A percentile compares a stretch with the other conserved stretches of the same genome.
phyloP scores from a whole-genome alignment of 768 basidiomycete genomes.

The Mycena crocata region DNA sequence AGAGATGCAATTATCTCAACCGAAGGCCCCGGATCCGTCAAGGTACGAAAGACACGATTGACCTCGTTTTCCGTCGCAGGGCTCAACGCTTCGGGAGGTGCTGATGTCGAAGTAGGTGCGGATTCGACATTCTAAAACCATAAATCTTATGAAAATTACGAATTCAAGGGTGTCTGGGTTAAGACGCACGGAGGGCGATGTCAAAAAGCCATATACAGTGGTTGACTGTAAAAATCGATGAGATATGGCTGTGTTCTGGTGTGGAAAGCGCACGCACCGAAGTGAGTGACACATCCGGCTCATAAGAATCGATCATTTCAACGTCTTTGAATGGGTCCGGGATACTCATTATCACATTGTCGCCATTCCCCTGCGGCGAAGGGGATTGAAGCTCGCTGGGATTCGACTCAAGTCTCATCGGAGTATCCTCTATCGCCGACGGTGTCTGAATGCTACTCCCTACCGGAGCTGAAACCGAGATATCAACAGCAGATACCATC shows the following conservation, averaged over 20 bases:
- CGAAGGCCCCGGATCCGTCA: conserved; percentile 2
- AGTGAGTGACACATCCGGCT: background rate
- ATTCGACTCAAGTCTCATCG: background rate
- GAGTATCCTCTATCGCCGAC: background rate
- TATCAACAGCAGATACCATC: background rate
- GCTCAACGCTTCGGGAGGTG: background rate
- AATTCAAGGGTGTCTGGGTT: background rate
- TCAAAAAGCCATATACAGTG: too few species aligned
- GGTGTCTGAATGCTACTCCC: background rate
- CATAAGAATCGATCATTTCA: conserved; percentile 4
- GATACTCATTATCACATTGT: background rate
- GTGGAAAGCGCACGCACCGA: background rate
- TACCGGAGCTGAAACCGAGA: background rate
- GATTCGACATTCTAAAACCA: background rate
- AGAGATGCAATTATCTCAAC: background rate
- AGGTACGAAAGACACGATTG: conserved; percentile 16
- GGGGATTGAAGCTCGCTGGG: background rate
- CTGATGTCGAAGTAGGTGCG: background rate
- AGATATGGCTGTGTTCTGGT: background rate
- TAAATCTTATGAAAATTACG: background rate
- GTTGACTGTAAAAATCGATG: background rate
- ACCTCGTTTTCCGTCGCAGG: conserved; percentile 16
- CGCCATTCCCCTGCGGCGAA: background rate
- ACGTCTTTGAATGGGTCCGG: background rate
- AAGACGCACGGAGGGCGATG: background rate